Conservation (phyloP, 176 grass and related monocot species). For the Otatea glauca region DNA sequence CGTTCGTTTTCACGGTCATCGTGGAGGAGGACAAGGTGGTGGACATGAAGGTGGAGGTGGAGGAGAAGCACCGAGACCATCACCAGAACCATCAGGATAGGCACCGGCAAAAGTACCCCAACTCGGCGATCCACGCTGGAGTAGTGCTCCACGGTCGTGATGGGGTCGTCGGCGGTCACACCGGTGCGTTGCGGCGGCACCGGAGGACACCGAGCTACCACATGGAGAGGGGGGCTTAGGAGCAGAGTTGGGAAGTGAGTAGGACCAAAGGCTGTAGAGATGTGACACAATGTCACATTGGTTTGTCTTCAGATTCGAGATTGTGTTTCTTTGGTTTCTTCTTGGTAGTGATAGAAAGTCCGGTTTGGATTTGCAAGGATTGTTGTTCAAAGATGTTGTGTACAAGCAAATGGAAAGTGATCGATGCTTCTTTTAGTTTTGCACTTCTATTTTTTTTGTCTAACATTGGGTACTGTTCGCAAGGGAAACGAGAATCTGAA, state of each 20-base stretch:
- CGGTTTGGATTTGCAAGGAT: conserved; percentile 40
- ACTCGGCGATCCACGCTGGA: conserved; percentile 69
- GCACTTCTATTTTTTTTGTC: background rate
- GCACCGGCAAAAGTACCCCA: conserved; percentile 65
- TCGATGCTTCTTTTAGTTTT: background rate
- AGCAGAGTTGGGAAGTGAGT: background rate
- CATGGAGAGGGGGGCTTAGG: conserved; percentile 53
- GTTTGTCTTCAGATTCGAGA: conserved; percentile 21
- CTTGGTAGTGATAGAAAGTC: conserved; percentile 49
- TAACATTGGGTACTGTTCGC: background rate
- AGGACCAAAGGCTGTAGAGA: conserved; percentile 39
- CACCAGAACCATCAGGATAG: conserved; percentile 64
- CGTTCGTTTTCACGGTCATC: conserved; percentile 69
- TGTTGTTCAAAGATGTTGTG: conserved; percentile 43
- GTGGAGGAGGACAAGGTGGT: conserved; percentile 65
- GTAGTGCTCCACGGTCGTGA: conserved; percentile 52
- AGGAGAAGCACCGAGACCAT: conserved; percentile 39
- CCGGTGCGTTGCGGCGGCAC: conserved; percentile 24
- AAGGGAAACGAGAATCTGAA: background rate
- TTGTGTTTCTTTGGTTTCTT: conserved; percentile 42
- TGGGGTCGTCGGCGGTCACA: conserved; percentile 37
- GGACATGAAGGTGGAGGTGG: conserved; percentile 41
- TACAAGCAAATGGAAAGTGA: conserved; percentile 15
- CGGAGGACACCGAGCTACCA: conserved; percentile 51
- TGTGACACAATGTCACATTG: conserved; percentile 51